phyloP scores from a whole-genome alignment of 2,329 filamentous ascomycete species.

The Clathrospora elynae region DNA sequence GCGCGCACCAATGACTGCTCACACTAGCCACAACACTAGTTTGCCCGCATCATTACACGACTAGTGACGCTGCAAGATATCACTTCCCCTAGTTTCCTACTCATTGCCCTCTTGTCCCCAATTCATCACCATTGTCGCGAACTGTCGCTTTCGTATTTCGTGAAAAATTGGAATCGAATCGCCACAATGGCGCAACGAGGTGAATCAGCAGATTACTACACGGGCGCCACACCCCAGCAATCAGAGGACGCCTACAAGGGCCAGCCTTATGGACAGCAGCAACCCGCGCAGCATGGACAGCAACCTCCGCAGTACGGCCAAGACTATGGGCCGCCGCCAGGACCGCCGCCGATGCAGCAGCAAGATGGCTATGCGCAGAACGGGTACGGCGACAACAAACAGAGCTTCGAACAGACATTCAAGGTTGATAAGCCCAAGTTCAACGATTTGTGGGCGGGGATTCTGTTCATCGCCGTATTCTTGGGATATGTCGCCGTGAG shows the following conservation, averaged over 20 bases:
- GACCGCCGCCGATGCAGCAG: constrained; percentile 29
- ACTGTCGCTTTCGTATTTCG: background rate
- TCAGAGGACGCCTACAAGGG: constrained; percentile 29
- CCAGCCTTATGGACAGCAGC: constrained; percentile 25
- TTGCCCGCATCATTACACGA: constrained; percentile 2
- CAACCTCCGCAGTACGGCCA: constrained; percentile 42
- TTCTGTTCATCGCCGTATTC: constrained; percentile 74
- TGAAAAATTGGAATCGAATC: background rate
- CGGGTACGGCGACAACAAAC: constrained; percentile 50
- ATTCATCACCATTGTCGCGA: constrained; percentile 5
- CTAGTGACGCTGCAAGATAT: constrained; percentile 23
- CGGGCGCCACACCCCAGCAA: constrained; percentile 29
- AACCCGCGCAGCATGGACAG: too few relatives aligned
- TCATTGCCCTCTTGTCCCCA: constrained; percentile 1
- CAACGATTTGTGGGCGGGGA: constrained; percentile 87
- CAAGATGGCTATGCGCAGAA: constrained; percentile 34
- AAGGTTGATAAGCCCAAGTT: constrained; percentile 82
- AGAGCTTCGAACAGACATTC: constrained; percentile 78
- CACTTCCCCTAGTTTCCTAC: constrained; percentile 13
- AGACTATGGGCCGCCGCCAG: constrained; percentile 37
- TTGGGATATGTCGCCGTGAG: constrained; percentile 77
- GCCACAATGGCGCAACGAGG: constrained; percentile 40
- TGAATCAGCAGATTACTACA: constrained; percentile 50
- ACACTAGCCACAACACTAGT: constrained; percentile 18
- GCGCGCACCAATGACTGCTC: constrained; percentile 11